Evolutionary conservation across 176 grass and related monocot genomes (phyloP), one percentile per base, ranked within the genome.

Genomic region (Neostapfia colusana): DNA sequence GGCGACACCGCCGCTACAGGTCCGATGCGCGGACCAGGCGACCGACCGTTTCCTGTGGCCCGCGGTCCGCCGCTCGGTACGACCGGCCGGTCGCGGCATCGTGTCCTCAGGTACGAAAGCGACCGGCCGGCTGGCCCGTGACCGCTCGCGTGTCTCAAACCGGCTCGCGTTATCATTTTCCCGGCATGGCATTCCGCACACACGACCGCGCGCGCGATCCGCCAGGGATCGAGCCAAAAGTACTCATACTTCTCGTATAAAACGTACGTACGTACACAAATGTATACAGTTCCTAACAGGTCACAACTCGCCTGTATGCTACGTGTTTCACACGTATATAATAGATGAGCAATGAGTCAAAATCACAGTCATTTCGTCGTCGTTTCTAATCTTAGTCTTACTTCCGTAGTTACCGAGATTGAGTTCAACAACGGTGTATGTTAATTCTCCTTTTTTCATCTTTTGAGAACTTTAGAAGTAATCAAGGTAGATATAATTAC

Each of bases 401-500:
- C 31, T 3, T 31, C 31, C 31, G 3, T 31, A 31, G 3, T 62
- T 53, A 84, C 56, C 79, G 65, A 65, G 78, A 77, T 31, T 50
- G 8, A 46, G 60, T 72, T 63, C 39, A 34, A 23, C 74, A 55
- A 46, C 16, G 63, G 1, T 16, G 38, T 23, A 39, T 1, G 18
- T 75, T 58, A n/a, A n/a, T 56, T 31, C 31, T 23, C 2, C 21
- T n/a, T 49, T 80, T 37, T 62, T 80, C 37, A 80, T 46, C 76
- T 84, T 80, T 84, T 70, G 64, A 84, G 65, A 83, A n/a, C 64
- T 84, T 88, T 84, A 51, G 56, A 70, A 69, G 68, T 54, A 65
- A 57, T 66, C 68, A 85, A 85, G 83, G 37, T 46, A 25, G 31
- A 73, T 20, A 41, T 44, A 16, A 20, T 36, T n/a, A 31, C 12